Percentiles rank a stretch among this genome's conserved stretches.
Conservation (phyloP, 139 green algal genomes). For the Micromonas commoda region DNA sequence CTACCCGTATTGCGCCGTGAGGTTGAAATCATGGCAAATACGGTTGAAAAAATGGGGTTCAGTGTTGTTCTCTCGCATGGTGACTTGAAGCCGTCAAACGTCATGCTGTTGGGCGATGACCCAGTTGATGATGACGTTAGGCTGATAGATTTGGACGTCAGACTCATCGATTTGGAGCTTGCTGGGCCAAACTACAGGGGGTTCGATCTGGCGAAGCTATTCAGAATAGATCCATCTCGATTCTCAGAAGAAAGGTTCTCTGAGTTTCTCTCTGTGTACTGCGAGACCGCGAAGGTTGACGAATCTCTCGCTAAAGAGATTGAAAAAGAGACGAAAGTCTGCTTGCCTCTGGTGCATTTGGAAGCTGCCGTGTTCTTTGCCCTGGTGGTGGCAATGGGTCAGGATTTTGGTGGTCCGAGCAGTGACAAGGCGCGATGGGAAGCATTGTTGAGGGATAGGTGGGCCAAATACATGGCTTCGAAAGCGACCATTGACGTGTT, state of each 20-base stretch:
- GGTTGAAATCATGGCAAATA: not conserved
- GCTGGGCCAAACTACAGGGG: constrained; percentile 8
- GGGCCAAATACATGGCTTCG: not conserved
- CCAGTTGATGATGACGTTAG: not conserved
- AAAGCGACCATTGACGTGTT: too few relatives aligned
- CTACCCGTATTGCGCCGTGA: not conserved
- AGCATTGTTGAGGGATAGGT: not conserved
- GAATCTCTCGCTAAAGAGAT: not conserved
- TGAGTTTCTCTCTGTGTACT: not conserved
- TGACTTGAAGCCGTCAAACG: constrained; percentile 9
- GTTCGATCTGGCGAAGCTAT: constrained; percentile 2
- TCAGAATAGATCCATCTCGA: not conserved
- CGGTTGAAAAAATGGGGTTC: not conserved
- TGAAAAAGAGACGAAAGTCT: not conserved
- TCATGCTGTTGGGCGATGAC: not conserved
- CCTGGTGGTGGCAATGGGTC: not conserved
- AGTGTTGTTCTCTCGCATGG: not conserved
- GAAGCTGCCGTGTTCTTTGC: not conserved
- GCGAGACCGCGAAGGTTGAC: not conserved
- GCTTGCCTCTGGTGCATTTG: not conserved
- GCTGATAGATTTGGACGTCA: not conserved
- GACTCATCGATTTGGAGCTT: constrained; percentile 7
- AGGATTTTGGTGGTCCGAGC: not conserved
- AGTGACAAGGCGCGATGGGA: not conserved
- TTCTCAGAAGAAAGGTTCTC: not conserved